A percentile compares a stretch with the other conserved stretches of the same genome.
These are phyloP conservation scores for Gnomoniopsis sp. DNA, from an alignment of 2,329 filamentous ascomycete species.

Conservation along the genomic window DNA sequence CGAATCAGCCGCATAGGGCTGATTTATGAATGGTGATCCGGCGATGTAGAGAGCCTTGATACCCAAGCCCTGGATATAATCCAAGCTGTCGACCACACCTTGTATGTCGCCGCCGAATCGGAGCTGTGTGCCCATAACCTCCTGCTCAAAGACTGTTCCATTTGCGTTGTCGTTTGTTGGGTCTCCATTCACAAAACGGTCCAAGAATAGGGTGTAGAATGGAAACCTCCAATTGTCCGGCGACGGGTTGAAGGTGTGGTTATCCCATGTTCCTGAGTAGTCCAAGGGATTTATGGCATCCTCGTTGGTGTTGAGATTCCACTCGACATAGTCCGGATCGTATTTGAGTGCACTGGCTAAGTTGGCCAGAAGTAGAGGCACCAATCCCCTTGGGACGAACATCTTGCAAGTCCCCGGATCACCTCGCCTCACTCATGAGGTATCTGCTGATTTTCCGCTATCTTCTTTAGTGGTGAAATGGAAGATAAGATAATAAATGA, in stretches of 20 bases:
- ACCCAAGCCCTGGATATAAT: constrained; percentile 64
- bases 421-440: constrained; percentile 9
- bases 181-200: constrained; percentile 63
- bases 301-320: constrained; percentile 35
- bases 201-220: constrained; percentile 62
- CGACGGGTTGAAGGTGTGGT: constrained; percentile 49
- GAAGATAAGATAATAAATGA: neutral
- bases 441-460: neutral
- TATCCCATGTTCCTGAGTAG: constrained; percentile 50
- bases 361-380: constrained; percentile 16
- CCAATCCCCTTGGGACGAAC: constrained; percentile 19
- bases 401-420: constrained; percentile 16
- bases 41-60: constrained; percentile 61
- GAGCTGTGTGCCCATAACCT: constrained; percentile 57
- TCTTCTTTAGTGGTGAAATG: neutral
- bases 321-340: constrained; percentile 15
- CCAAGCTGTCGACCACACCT: constrained; percentile 56
- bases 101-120: constrained; percentile 59
- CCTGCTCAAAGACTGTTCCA: constrained; percentile 57
- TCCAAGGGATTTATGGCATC: constrained; percentile 46
- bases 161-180: constrained; percentile 63
- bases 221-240: constrained; percentile 60
- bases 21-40: constrained; percentile 60
- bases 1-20: constrained; percentile 60
- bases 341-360: constrained; percentile 13